Evolutionary conservation across 495 filamentous ascomycete species (phyloP).

Genomic region (Lentithecium fluviatile): DNA sequence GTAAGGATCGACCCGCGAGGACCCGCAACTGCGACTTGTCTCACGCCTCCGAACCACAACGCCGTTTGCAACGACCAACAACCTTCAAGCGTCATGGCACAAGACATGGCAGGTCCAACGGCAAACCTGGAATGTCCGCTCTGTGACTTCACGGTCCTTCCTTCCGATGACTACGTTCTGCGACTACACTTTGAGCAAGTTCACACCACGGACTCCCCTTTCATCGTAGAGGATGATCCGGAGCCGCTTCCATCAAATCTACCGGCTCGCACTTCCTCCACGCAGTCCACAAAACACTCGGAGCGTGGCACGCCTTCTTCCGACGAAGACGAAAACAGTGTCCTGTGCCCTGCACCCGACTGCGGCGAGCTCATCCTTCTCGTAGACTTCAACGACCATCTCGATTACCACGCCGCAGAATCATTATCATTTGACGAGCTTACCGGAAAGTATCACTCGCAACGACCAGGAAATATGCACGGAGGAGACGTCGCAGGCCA

Average conservation of each 20-base stretch:
- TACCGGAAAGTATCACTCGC: conserved; percentile 31
- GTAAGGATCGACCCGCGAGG: neutral
- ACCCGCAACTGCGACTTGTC: neutral
- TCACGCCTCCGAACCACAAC: neutral
- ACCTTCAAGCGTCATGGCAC: neutral
- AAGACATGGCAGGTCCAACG: conserved; percentile 12
- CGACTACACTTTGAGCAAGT: conserved; percentile 58
- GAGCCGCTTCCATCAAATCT: conserved; percentile 17
- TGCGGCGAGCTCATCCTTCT: conserved; percentile 68
- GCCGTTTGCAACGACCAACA: conserved; percentile 6
- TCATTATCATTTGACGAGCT: conserved; percentile 52
- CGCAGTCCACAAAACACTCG: conserved; percentile 1
- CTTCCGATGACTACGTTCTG: conserved; percentile 49
- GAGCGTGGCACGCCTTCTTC: conserved; percentile 20
- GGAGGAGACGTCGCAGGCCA: too few species aligned
- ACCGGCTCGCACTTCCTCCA: conserved; percentile 21
- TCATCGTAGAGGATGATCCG: conserved; percentile 45
- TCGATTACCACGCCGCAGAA: conserved; percentile 71
- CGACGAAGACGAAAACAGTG: conserved; percentile 51
- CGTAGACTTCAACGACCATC: conserved; percentile 64
- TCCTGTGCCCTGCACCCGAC: conserved; percentile 66
- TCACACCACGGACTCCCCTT: conserved; percentile 58
- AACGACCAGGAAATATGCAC: conserved; percentile 21
- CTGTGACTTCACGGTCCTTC: conserved; percentile 53
- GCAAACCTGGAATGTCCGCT: conserved; percentile 49